Evolutionary conservation across 1,139 yeast genomes (phyloP).

Genomic region (Pichia sp.): DNA sequence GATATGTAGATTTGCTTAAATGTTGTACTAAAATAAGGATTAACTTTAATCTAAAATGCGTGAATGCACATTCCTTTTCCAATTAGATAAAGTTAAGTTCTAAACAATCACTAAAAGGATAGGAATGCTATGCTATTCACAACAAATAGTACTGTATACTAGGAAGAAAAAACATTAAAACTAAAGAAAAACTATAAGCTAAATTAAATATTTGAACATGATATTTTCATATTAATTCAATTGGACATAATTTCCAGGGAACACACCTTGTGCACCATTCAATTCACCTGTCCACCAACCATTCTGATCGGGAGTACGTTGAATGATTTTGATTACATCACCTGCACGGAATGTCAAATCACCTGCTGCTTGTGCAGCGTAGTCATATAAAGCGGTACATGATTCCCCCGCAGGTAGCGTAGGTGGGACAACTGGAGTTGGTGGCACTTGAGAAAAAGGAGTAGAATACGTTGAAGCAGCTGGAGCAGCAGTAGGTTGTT

Average conservation of each 20-base stretch:
- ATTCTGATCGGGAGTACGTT: conserved; percentile 72
- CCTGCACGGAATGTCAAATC: conserved; percentile 87
- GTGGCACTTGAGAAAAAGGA: conserved; percentile 23
- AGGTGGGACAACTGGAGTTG: conserved; percentile 30
- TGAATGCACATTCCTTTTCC: too few relatives aligned
- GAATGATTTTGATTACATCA: conserved; percentile 72
- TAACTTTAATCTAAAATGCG: too few relatives aligned
- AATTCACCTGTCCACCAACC: conserved; percentile 99
- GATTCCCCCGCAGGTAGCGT: conserved; percentile 39
- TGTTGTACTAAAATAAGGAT: too few relatives aligned
- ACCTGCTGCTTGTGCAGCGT: conserved; percentile 81
- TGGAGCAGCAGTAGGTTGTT: conserved; percentile 21
- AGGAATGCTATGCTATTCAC: too few relatives aligned
- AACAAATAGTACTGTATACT: too few relatives aligned
- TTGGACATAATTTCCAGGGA: conserved; percentile 95
- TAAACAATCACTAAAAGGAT: too few relatives aligned
- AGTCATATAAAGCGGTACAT: conserved; percentile 72
- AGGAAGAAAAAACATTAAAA: too few relatives aligned
- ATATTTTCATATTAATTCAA: conserved; percentile 29
- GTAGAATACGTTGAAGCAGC: conserved; percentile 21
- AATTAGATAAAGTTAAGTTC: too few relatives aligned
- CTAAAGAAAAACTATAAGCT: too few relatives aligned
- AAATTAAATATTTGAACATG: too few relatives aligned
- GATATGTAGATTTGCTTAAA: too few relatives aligned
- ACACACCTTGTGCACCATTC: conserved; percentile 82